These are phyloP conservation scores for Blastobotrys terrestris DNA, from an alignment of 805 yeast species.

Conservation along the genomic window DNA sequence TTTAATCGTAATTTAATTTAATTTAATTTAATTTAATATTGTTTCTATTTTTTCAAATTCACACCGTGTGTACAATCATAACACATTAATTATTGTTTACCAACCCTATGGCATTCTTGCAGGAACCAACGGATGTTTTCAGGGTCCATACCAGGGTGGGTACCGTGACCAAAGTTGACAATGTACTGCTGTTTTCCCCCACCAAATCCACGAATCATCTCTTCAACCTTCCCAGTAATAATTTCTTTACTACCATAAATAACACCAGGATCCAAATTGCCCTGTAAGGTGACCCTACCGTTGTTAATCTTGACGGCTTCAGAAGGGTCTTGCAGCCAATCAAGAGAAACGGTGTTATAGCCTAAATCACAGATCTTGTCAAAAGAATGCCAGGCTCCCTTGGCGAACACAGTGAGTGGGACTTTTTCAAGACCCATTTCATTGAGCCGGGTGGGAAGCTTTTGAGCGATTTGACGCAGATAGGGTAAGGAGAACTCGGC, in stretches of 20 bases:
- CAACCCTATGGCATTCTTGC: conserved; percentile 79
- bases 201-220: conserved; percentile 88
- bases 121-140: conserved; percentile 80
- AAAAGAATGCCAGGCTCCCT: conserved; percentile 96
- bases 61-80: too few species aligned
- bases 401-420: conserved; percentile 87
- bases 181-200: conserved; percentile 90
- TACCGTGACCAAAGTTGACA: conserved; percentile 95
- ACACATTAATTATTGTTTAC: conserved; percentile 28
- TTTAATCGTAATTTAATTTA: not conserved
- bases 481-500: conserved; percentile 85
- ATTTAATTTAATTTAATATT: not conserved
- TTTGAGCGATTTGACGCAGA: conserved; percentile 63
- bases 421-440: conserved; percentile 74
- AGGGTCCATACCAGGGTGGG: conserved; percentile 96
- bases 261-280: conserved; percentile 91
- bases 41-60: not conserved
- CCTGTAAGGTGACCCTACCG: conserved; percentile 82
- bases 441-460: conserved; percentile 59
- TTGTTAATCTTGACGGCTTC: conserved; percentile 72
- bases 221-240: conserved; percentile 73
- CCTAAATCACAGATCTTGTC: conserved; percentile 76
- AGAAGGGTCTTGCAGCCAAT: conserved; percentile 82
- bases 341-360: conserved; percentile 84
- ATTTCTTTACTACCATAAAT: conserved; percentile 85